Evolutionary conservation across 345 rosid genomes (phyloP).

Genomic region (Eucalyptus pauciflora): DNA sequence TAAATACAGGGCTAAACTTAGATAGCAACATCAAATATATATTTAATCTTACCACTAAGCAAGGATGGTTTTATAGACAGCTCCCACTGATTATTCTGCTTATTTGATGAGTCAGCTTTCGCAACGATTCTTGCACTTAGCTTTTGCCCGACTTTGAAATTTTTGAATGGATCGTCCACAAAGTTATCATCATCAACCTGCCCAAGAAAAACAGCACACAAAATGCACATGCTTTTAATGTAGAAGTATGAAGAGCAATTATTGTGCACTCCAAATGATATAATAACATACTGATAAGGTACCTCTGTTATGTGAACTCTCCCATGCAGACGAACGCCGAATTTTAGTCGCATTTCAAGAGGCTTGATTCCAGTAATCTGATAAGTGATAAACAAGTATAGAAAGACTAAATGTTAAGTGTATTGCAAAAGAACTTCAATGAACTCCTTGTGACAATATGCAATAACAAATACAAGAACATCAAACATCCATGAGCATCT

Average conservation of each 20-base stretch:
- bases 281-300: background rate
- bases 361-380: conserved; percentile 89
- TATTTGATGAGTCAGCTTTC: conserved; percentile 35
- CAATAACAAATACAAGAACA: background rate
- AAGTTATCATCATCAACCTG: conserved; percentile 48
- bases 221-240: background rate
- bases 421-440: background rate
- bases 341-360: conserved; percentile 74
- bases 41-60: conserved; percentile 39
- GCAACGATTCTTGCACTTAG: conserved; percentile 65
- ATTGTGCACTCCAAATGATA: background rate
- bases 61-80: conserved; percentile 59
- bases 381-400: conserved; percentile 3
- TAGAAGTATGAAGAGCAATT: background rate
- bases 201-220: conserved; percentile 3
- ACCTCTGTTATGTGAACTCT: conserved; percentile 93
- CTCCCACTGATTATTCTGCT: conserved; percentile 59
- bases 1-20: background rate
- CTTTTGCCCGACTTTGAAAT: conserved; percentile 81
- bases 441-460: background rate
- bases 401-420: background rate
- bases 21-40: background rate
- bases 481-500: background rate
- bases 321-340: conserved; percentile 70
- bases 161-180: conserved; percentile 48